These are phyloP conservation scores for Oleoguttula mirabilis DNA, from an alignment of 495 filamentous ascomycete species.

Conservation along the genomic window DNA sequence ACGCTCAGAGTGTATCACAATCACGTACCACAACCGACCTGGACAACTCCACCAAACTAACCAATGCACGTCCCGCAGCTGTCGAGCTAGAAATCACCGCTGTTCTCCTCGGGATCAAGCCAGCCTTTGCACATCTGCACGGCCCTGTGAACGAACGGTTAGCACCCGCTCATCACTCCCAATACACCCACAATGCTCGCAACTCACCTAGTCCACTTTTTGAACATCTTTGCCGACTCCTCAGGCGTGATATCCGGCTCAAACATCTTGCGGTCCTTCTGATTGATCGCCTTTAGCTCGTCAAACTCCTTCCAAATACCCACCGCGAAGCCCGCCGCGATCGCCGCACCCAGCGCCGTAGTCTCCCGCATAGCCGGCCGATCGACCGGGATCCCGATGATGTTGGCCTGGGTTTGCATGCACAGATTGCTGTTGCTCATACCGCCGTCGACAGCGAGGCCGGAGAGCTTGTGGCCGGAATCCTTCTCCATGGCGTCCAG, in stretches of 20 bases:
- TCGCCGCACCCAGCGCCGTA: constrained; percentile 81
- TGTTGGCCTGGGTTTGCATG: constrained; percentile 91
- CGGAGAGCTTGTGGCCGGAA: constrained; percentile 60
- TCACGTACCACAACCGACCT: not conserved
- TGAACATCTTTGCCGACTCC: constrained; percentile 57
- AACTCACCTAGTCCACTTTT: constrained; percentile 68
- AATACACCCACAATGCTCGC: no score
- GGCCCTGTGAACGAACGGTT: no score
- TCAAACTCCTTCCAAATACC: constrained; percentile 69
- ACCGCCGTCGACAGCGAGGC: constrained; percentile 81
- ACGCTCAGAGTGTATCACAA: not conserved
- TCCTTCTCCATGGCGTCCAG: constrained; percentile 91
- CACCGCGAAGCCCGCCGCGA: constrained; percentile 88
- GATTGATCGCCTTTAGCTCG: constrained; percentile 69
- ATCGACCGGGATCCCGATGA: constrained; percentile 78
- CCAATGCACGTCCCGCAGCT: not conserved
- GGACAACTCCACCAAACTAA: not conserved
- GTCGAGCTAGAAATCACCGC: constrained; percentile 24
- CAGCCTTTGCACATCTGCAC: constrained; percentile 87
- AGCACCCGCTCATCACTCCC: no score
- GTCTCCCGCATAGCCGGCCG: constrained; percentile 87
- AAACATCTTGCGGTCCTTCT: constrained; percentile 62
- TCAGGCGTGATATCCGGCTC: constrained; percentile 48
- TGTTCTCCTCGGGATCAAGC: constrained; percentile 42
- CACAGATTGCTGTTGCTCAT: constrained; percentile 87